Evolutionary conservation across 371 early-diverging fungal species (phyloP), one percentile per base, ranked within the genome.

Genomic region (Lichtheimia ornata): DNA sequence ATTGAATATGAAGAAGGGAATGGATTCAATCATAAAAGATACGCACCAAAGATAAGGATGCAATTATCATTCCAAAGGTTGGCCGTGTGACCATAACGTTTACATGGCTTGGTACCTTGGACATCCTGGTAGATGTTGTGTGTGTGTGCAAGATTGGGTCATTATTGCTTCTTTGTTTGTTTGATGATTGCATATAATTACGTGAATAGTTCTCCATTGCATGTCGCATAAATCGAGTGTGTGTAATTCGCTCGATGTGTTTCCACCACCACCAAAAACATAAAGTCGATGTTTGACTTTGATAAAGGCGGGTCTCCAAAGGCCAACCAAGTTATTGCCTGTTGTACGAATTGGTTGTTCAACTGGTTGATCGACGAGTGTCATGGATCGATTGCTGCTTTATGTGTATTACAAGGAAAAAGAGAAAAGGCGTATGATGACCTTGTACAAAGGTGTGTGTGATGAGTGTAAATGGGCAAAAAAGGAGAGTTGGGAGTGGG

Each of bases 271-370:
- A 17, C 86, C 84, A 74, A 81, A 84, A 5, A 79, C 74, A 56
- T 77, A 86, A 7, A 86, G 65, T 40, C 74, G 71, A 60, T 84
- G 77, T 59, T 82, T 72, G 18, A 78, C 80, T 44, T 81, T 76
- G 11, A 83, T 81, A 64, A 86, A 84, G 3, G 84, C 82, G 1
- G 84, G 84, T 50, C 84, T 67, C 86, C 86, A 86, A 55, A 86
- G 71, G 18, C 86, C 86, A 27, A 76, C 81, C 47, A 86, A 56
- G 67, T 82, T 86, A 59, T 77, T 73, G 14, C 84, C 84, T 7
- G 72, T 72, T 54, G 86, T 86, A 44, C 69, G 69, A 53, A 73
- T 66, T 25, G 83, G 79, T 53, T 80, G 74, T 51, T 75, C 78
- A 15, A n/a, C n/a, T 11, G 47, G 22, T 47, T 47, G 47, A 47